These are phyloP conservation scores for Xylaria palmicola DNA, from an alignment of 495 filamentous ascomycete genomes.

Conservation along the genomic window DNA sequence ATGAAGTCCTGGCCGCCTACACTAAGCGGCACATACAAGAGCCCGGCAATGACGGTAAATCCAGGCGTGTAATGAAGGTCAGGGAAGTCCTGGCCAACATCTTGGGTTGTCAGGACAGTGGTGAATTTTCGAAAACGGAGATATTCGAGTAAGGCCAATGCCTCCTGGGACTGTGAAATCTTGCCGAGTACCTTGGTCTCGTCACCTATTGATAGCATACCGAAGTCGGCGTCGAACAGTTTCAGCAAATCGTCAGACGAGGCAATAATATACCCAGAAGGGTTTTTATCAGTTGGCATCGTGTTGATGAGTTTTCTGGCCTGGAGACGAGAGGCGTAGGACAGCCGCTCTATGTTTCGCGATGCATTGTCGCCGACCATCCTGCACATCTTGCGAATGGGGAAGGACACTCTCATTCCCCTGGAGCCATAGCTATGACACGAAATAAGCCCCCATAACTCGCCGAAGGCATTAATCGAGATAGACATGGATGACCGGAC, in stretches of 20 bases:
- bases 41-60: conserved; percentile 73
- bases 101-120: conserved; percentile 77
- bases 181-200: conserved; percentile 87
- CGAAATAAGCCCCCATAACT: conserved; percentile 87
- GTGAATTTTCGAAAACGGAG: conserved; percentile 72
- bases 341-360: conserved; percentile 84
- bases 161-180: conserved; percentile 75
- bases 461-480: conserved; percentile 79
- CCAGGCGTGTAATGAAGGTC: conserved; percentile 80
- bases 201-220: conserved; percentile 77
- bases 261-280: conserved; percentile 89
- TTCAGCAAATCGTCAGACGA: conserved; percentile 84
- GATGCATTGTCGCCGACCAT: conserved; percentile 85
- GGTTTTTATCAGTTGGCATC: conserved; percentile 76
- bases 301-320: conserved; percentile 78
- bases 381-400: conserved; percentile 92
- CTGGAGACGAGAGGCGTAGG: conserved; percentile 80
- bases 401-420: conserved; percentile 89
- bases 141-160: conserved; percentile 83
- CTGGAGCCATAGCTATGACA: conserved; percentile 78
- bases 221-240: conserved; percentile 86
- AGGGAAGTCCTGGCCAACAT: conserved; percentile 76
- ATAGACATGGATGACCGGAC: conserved; percentile 94
- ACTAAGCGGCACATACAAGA: conserved; percentile 82
- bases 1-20: conserved; percentile 81